Evolutionary conservation across 2,329 filamentous ascomycete species (phyloP).

Genomic region (Colletotrichum nymphaeae): DNA sequence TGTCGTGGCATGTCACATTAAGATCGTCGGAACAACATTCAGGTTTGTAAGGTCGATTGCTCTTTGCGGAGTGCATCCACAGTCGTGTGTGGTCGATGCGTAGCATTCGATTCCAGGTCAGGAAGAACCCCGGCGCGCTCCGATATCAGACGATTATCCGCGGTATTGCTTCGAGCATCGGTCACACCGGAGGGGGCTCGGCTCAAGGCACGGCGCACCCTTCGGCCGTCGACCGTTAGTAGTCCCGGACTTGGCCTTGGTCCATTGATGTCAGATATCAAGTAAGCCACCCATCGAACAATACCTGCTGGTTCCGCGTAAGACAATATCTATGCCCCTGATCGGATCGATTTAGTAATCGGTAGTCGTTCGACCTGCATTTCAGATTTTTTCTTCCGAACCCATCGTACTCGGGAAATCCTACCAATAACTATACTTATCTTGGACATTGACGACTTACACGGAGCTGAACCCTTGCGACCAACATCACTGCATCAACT

Average conservation of each 20-base stretch:
- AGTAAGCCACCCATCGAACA: conserved; percentile 7
- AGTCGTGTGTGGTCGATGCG: neutral
- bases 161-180: conserved; percentile 11
- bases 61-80: conserved; percentile 28
- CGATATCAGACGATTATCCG: conserved; percentile 24
- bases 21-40: conserved; percentile 20
- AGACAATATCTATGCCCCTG: neutral
- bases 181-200: conserved; percentile 13
- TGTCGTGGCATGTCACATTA: conserved; percentile 23
- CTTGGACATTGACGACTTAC: neutral
- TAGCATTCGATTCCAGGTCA: conserved; percentile 19
- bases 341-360: conserved; percentile 21
- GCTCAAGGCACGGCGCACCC: conserved; percentile 13
- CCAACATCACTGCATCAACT: neutral
- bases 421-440: conserved; percentile 1
- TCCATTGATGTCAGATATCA: conserved; percentile 5
- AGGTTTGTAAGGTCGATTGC: conserved; percentile 9
- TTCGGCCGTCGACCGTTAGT: conserved; percentile 8
- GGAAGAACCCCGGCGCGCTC: conserved; percentile 16
- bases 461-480: neutral
- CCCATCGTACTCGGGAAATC: neutral
- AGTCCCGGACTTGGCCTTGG: conserved; percentile 8
- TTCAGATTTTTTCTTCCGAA: neutral
- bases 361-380: neutral
- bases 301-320: neutral